These are phyloP conservation scores for Heterobasidion parviporum DNA, from an alignment of 1,284 basidiomycete genomes.

Conservation along the genomic window DNA sequence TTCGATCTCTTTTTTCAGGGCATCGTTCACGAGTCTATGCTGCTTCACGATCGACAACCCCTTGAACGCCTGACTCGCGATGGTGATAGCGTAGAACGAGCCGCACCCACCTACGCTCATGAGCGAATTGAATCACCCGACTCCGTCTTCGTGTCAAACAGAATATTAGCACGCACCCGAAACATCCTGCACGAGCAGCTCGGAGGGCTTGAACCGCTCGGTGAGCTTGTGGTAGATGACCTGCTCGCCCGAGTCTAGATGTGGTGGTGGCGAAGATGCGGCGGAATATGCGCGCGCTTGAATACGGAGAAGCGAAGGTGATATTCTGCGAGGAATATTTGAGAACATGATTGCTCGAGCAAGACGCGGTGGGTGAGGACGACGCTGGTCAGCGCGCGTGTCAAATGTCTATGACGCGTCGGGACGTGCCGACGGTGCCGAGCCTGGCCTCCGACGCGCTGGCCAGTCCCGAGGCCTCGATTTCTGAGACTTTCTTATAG, in stretches of 20 bases:
- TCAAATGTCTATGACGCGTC: not conserved
- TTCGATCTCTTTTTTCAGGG: constrained; percentile 85
- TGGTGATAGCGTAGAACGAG: constrained; percentile 89
- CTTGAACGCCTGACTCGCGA: constrained; percentile 80
- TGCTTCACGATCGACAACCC: constrained; percentile 88
- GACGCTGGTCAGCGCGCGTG: not conserved
- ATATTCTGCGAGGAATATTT: constrained; percentile 18
- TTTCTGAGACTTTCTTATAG: too few relatives aligned
- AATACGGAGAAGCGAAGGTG: constrained; percentile 6
- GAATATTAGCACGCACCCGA: constrained; percentile 54
- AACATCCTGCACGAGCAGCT: constrained; percentile 80
- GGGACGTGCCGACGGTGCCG: not conserved
- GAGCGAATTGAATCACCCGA: not conserved
- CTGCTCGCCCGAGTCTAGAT: constrained; percentile 53
- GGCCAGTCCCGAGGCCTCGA: too few relatives aligned
- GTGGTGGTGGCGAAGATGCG: constrained; percentile 10
- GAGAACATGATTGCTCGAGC: constrained; percentile 18
- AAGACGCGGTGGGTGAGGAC: not conserved
- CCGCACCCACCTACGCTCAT: constrained; percentile 79
- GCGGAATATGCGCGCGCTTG: constrained; percentile 4
- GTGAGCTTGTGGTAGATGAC: constrained; percentile 68
- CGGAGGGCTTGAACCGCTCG: constrained; percentile 66
- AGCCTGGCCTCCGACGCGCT: not conserved
- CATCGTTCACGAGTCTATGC: constrained; percentile 85
- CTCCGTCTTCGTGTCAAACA: not conserved